Evolutionary conservation across 2,329 filamentous ascomycete genomes (phyloP), one percentile per base, ranked within the genome.

Genomic region (Aspergillus costaricaensis): DNA sequence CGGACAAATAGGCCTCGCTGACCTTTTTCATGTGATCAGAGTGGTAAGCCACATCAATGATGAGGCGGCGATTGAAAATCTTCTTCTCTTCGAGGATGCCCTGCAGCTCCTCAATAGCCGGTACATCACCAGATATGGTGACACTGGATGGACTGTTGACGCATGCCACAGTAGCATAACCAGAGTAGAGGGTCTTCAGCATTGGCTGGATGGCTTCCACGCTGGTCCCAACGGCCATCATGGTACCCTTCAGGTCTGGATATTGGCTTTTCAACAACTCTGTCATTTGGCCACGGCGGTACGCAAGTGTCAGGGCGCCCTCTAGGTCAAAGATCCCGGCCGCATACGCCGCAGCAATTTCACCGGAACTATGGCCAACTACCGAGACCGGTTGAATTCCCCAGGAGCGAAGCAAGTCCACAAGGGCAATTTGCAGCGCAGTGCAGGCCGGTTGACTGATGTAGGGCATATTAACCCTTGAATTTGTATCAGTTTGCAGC

Each of bases 381-480:
- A 52, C 49, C 3, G 23, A 14, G 14, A 27, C 25, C 5, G 49
- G 17, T 12, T 65, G 62, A 15, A 76, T 68, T 57, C 72, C 64
- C 61, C n/a, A 15, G 44, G 12, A 15, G 19, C 23, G 10, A 15
- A 23, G 23, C n/a, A 23, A 15, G n/a, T 48, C n/a, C 6, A 48
- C 44, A n/a, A 48, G 23, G n/a, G 19, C 44, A 23, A 48, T 23
- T 12, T 48, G 44, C 19, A 48, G 19, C 14, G 44, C 44, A 7
- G 44, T 25, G 44, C n/a, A 21, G 44, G 23, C 19, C 6, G 44
- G 19, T 17, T 74, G 72, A 6, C 67, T 67, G 3, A 73, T 63
- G 9, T 67, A 62, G 2, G 73, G 67, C 0, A 65, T 57, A 39
- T 69, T 67, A 5, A 76, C 62, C 64, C 23, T 44, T n/a, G 49